These are phyloP conservation scores for Lepiota venenata DNA, from an alignment of 768 basidiomycete genomes.

Conservation along the genomic window DNA sequence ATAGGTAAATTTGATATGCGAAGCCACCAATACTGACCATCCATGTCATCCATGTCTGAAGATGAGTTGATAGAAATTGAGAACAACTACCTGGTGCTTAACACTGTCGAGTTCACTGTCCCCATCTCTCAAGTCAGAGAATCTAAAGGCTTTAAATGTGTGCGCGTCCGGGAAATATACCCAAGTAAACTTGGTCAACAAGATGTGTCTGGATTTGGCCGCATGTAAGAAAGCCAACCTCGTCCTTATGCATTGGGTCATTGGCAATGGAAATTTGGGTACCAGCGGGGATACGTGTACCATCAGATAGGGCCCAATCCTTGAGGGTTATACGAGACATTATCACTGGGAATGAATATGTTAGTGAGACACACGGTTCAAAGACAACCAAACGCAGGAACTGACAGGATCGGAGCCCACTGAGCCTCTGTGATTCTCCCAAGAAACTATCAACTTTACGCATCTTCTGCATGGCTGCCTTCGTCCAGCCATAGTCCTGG, in stretches of 20 bases:
- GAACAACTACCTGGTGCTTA: slow-evolving; percentile 30
- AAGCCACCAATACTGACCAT: slow-evolving; percentile 16
- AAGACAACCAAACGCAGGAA: no score
- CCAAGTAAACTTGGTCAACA: neutral
- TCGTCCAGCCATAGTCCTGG: slow-evolving; percentile 30
- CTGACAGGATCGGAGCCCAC: neutral
- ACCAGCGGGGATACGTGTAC: slow-evolving; percentile 33
- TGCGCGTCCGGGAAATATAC: slow-evolving; percentile 24
- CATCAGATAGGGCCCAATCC: slow-evolving; percentile 38
- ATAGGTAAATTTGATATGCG: neutral
- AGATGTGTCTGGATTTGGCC: no score
- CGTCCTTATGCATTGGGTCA: slow-evolving; percentile 21
- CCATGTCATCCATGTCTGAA: slow-evolving; percentile 36
- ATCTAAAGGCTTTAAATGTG: slow-evolving; percentile 45
- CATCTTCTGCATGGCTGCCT: slow-evolving; percentile 32
- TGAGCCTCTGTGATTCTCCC: slow-evolving; percentile 28
- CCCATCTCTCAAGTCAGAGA: slow-evolving; percentile 30
- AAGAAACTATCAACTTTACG: slow-evolving; percentile 42
- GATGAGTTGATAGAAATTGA: slow-evolving; percentile 26
- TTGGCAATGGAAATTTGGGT: slow-evolving; percentile 23
- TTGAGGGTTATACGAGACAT: slow-evolving; percentile 26
- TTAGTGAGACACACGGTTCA: neutral
- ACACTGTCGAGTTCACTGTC: slow-evolving; percentile 19
- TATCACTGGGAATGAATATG: neutral
- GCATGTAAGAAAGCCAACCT: neutral